Evolutionary conservation across 148 eudicot genomes (phyloP).

Genomic region (Fagopyrum esculentum): DNA sequence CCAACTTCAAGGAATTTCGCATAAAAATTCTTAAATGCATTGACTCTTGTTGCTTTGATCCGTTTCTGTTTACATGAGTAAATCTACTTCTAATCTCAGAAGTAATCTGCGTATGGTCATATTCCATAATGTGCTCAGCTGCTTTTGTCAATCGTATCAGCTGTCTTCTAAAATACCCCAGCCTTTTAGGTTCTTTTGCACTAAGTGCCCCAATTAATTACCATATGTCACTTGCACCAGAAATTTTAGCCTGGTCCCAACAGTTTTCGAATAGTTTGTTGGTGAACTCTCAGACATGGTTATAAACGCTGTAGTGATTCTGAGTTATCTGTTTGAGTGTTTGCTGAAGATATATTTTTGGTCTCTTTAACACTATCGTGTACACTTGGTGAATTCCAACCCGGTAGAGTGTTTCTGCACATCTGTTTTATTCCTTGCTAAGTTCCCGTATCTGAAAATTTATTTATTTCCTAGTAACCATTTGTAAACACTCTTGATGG

Average conservation of each 20-base stretch:
- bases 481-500: too few species aligned
- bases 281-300: not conserved
- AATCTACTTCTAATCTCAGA: not conserved
- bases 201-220: not conserved
- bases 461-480: too few species aligned
- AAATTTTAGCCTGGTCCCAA: not conserved
- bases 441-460: too few species aligned
- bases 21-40: not conserved
- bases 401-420: not conserved
- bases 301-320: not conserved
- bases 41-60: not conserved
- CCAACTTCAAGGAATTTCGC: not conserved
- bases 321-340: too few species aligned
- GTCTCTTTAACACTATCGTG: not conserved
- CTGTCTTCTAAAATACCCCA: not conserved
- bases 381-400: not conserved
- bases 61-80: not conserved
- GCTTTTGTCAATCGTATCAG: not conserved
- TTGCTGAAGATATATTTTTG: too few species aligned
- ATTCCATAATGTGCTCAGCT: not conserved
- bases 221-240: not conserved
- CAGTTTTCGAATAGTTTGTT: not conserved
- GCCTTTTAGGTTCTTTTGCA: not conserved
- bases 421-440: too few species aligned
- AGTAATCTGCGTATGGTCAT: not conserved